phyloP scores from a whole-genome alignment of 2,329 filamentous ascomycete genomes.

The Claviceps capensis region DNA sequence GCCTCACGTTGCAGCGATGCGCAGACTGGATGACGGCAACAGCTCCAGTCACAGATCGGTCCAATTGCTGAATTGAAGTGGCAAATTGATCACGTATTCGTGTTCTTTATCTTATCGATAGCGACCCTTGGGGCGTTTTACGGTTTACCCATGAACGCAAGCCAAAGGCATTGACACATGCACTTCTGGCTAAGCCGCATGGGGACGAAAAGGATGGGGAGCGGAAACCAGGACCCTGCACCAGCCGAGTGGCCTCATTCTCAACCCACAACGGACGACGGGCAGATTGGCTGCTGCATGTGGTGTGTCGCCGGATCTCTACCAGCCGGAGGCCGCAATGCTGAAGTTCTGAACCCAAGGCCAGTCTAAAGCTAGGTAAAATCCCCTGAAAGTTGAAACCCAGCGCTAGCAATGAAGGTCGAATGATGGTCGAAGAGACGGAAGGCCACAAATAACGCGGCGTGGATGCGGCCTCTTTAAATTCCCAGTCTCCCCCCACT shows the following conservation, averaged over 20 bases:
- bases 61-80: not conserved
- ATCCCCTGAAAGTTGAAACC: slow-evolving; percentile 2
- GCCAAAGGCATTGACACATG: not conserved
- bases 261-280: slow-evolving; percentile 13
- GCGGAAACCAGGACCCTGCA: slow-evolving; percentile 19
- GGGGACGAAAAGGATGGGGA: slow-evolving; percentile 5
- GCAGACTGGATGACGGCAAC: not conserved
- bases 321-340: not conserved
- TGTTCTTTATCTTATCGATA: slow-evolving; percentile 3
- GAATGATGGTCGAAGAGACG: not conserved
- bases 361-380: too few species aligned
- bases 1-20: too few species aligned
- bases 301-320: not conserved
- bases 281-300: not conserved
- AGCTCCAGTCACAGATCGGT: not conserved
- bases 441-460: not conserved
- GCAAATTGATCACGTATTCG: slow-evolving; percentile 2
- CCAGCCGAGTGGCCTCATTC: slow-evolving; percentile 21
- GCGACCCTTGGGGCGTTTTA: not conserved
- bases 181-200: not conserved
- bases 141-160: too few species aligned
- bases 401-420: not conserved
- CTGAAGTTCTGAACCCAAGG: too few species aligned
- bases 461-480: slow-evolving; percentile 1
- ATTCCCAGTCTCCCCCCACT: slow-evolving; percentile 7